Conservation (phyloP, 1,139 yeast genomes). For the Suhomyces taliae region DNA sequence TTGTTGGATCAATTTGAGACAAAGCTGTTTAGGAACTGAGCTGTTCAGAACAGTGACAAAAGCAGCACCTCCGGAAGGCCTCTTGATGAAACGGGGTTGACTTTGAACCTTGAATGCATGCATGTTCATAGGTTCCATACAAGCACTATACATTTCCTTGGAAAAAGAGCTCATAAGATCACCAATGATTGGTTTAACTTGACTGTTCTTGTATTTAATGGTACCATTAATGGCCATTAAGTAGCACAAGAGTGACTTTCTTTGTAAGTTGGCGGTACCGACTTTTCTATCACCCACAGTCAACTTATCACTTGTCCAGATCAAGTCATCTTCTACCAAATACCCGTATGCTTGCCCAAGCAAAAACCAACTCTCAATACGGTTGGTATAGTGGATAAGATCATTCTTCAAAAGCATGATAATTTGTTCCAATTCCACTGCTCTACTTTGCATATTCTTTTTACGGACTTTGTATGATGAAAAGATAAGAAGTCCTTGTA, state of each 20-base stretch:
- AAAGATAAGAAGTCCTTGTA: constrained; percentile 70
- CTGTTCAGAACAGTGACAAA: constrained; percentile 25
- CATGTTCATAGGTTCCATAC: constrained; percentile 68
- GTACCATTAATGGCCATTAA: constrained; percentile 68
- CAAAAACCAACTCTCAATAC: constrained; percentile 86
- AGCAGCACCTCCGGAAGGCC: constrained; percentile 20
- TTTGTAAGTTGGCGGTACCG: constrained; percentile 63
- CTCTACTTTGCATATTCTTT: constrained; percentile 74
- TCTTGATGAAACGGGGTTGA: constrained; percentile 35
- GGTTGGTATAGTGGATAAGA: constrained; percentile 59
- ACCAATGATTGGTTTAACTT: constrained; percentile 37
- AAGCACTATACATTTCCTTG: constrained; percentile 60
- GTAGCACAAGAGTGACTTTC: constrained; percentile 71
- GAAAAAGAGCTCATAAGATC: constrained; percentile 59
- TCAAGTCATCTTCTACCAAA: constrained; percentile 82
- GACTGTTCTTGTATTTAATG: constrained; percentile 20
- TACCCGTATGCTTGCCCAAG: constrained; percentile 80
- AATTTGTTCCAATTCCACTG: constrained; percentile 78
- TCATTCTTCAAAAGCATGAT: constrained; percentile 66
- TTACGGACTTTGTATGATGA: constrained; percentile 66
- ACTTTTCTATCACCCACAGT: constrained; percentile 63
- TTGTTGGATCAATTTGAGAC: constrained; percentile 38
- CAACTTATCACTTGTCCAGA: constrained; percentile 87
- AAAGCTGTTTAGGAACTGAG: constrained; percentile 25
- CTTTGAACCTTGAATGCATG: constrained; percentile 47